Evolutionary conservation across 2,329 filamentous ascomycete species (phyloP).

Genomic region (Nemania sp.): DNA sequence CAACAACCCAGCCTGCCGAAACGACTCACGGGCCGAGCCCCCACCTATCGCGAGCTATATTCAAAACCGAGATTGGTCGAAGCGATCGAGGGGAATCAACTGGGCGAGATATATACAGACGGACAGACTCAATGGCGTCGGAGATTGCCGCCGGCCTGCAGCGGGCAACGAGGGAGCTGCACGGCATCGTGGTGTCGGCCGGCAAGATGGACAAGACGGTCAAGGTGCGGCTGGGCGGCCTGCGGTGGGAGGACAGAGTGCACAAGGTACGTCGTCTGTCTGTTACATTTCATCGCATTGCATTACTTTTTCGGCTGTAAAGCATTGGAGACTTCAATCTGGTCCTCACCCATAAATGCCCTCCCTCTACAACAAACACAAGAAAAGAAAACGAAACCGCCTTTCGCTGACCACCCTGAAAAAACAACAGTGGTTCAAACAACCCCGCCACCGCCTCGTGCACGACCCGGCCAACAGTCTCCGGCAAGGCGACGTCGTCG

Average conservation of each 20-base stretch:
- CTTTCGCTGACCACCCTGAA: neutral
- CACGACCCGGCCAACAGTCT: conserved; percentile 78
- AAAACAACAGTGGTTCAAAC: conserved; percentile 61
- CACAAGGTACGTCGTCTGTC: conserved; percentile 61
- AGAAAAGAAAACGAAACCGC: neutral
- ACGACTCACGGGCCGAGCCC: neutral
- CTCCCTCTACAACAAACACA: neutral
- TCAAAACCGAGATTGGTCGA: neutral
- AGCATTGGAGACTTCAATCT: neutral
- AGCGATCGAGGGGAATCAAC: neutral
- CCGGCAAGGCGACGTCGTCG: conserved; percentile 73
- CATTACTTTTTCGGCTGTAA: neutral
- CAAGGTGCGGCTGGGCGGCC: conserved; percentile 72
- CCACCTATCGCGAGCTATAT: neutral
- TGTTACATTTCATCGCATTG: neutral
- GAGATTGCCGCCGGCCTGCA: conserved; percentile 39
- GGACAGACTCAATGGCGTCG: conserved; percentile 12
- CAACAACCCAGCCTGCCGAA: too few relatives aligned
- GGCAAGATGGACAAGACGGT: conserved; percentile 79
- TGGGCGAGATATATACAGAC: neutral
- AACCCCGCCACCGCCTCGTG: conserved; percentile 68
- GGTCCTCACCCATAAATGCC: neutral
- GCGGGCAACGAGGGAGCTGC: conserved; percentile 54
- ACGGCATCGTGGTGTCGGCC: conserved; percentile 75
- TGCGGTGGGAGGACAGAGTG: conserved; percentile 72